Evolutionary conservation across 768 basidiomycete genomes (phyloP).

Genomic region (Amanita thiersii): DNA sequence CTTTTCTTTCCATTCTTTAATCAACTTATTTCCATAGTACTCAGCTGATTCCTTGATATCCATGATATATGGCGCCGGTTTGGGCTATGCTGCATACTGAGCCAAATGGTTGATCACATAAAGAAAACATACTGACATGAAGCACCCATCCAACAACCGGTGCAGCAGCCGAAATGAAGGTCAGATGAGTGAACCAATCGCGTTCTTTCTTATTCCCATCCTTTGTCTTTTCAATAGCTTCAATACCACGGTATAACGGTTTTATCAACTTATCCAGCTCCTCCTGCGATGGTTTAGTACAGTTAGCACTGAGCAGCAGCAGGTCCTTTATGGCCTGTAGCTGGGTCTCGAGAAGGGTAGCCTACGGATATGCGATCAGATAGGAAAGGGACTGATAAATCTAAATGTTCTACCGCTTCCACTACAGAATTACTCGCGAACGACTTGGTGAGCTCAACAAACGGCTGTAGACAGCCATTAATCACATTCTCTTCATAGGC

Average conservation of each 20-base stretch:
- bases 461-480: conserved; percentile 65
- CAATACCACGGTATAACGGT: conserved; percentile 66
- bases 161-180: conserved; percentile 74
- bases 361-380: conserved; percentile 32
- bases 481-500: conserved; percentile 74
- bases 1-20: conserved; percentile 93
- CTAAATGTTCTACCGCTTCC: conserved; percentile 56
- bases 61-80: conserved; percentile 71
- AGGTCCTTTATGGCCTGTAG: conserved; percentile 63
- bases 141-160: conserved; percentile 84
- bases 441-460: conserved; percentile 60
- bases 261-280: conserved; percentile 48
- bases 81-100: conserved; percentile 37
- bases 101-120: neutral
- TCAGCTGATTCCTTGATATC: conserved; percentile 81
- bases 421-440: conserved; percentile 64
- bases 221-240: conserved; percentile 72
- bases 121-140: conserved; percentile 44
- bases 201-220: conserved; percentile 73
- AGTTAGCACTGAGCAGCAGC: conserved; percentile 57
- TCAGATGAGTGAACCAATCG: conserved; percentile 78
- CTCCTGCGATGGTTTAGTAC: conserved; percentile 71
- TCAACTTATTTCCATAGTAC: conserved; percentile 86
- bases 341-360: conserved; percentile 55
- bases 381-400: conserved; percentile 4